Percentiles rank a stretch among this genome's conserved stretches.
phyloP scores from a whole-genome alignment of 1,284 basidiomycete genomes.

The Cryptococcus wingfieldii region DNA sequence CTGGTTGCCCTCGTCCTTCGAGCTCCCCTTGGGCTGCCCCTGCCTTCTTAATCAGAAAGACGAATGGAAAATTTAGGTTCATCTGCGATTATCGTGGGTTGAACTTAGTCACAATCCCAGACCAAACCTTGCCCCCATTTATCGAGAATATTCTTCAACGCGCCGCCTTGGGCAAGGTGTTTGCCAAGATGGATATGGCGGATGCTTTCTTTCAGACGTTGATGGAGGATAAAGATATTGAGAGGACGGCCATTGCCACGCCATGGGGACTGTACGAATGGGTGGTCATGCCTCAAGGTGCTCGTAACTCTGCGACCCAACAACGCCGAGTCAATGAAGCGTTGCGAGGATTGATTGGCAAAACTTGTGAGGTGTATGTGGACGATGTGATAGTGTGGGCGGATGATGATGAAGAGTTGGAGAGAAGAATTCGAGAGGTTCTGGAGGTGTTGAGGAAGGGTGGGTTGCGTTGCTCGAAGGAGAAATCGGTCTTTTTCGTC shows the following conservation, averaged over 20 bases:
- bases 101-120: not conserved
- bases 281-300: conserved; percentile 1
- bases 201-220: conserved; percentile 1
- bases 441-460: not conserved
- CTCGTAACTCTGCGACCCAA: not conserved
- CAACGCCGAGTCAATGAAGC: not conserved
- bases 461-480: not conserved
- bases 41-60: not conserved
- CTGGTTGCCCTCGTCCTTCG: not conserved
- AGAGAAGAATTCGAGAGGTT: not conserved
- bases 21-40: not conserved
- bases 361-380: not conserved
- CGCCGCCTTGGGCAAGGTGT: not conserved
- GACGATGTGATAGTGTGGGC: not conserved
- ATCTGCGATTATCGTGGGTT: not conserved
- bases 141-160: not conserved
- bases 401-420: not conserved
- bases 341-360: not conserved
- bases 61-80: not conserved
- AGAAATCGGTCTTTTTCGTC: not conserved
- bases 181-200: not conserved
- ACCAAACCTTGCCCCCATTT: not conserved
- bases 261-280: not conserved
- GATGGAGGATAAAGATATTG: not conserved
- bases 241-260: not conserved